Evolutionary conservation across 192 early-diverging fungal species (phyloP).

Genomic region (Pecoramyces ruminantium): DNA sequence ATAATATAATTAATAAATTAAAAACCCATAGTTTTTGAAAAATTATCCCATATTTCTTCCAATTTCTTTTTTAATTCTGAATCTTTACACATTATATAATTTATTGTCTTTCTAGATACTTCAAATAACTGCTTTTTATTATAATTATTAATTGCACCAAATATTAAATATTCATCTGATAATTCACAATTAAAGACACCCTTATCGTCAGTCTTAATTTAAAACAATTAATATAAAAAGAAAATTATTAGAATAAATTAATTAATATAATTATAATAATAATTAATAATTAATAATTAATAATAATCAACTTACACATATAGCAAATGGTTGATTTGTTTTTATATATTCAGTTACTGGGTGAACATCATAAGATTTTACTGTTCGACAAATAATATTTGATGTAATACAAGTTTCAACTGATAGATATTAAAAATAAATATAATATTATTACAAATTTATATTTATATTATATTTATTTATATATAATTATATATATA

Average conservation of each 20-base stretch:
- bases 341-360: slow-evolving; percentile 24
- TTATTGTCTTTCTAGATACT: slow-evolving; percentile 14
- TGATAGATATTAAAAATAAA: not conserved
- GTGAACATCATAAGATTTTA: slow-evolving; percentile 24
- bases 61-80: not conserved
- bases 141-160: slow-evolving; percentile 12
- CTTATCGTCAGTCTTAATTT: slow-evolving; percentile 4
- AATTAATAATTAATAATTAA: too few relatives aligned
- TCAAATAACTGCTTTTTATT: slow-evolving; percentile 13
- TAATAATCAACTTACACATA: slow-evolving; percentile 15
- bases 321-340: slow-evolving; percentile 19
- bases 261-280: too few relatives aligned
- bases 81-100: slow-evolving; percentile 8
- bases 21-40: not conserved
- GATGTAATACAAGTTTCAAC: slow-evolving; percentile 50
- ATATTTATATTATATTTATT: too few relatives aligned
- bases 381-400: slow-evolving; percentile 37
- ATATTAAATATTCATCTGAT: slow-evolving; percentile 9
- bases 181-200: slow-evolving; percentile 6
- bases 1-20: not conserved
- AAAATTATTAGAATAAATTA: too few relatives aligned
- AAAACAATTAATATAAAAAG: not conserved
- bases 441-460: too few relatives aligned
- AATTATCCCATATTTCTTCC: not conserved
- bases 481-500: slow-evolving; percentile 1